phyloP scores from a whole-genome alignment of 2,329 filamentous ascomycete genomes.

The Epichloe sibirici region DNA sequence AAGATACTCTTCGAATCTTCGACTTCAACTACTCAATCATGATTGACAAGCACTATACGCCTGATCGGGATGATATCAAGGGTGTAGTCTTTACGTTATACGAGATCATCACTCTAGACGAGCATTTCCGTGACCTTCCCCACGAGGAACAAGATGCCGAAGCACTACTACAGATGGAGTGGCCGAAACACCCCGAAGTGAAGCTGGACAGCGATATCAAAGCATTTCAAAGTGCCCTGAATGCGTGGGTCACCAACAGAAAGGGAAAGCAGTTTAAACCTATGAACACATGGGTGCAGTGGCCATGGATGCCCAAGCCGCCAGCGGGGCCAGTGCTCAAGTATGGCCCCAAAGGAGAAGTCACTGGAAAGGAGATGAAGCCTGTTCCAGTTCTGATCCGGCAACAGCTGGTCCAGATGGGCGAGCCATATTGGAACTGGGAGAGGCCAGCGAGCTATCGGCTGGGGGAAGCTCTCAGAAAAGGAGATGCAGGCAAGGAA shows the following conservation, averaged over 20 bases:
- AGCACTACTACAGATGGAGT: slow-evolving; percentile 12
- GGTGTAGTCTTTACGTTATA: slow-evolving; percentile 23
- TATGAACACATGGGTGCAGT: slow-evolving; percentile 1
- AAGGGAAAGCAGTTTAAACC: neutral
- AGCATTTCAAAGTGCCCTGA: slow-evolving; percentile 15
- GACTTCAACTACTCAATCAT: slow-evolving; percentile 21
- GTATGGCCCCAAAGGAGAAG: neutral
- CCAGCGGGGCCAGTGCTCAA: no score
- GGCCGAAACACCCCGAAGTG: slow-evolving; percentile 20
- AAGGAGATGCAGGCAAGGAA: no score
- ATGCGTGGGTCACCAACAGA: slow-evolving; percentile 13
- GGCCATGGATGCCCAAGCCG: neutral
- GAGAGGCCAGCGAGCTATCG: slow-evolving; percentile 2
- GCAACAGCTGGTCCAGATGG: neutral
- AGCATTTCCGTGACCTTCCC: slow-evolving; percentile 10
- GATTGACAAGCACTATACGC: slow-evolving; percentile 8
- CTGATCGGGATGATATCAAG: slow-evolving; percentile 17
- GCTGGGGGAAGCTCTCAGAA: neutral
- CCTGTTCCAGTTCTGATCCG: neutral
- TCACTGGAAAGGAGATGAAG: neutral
- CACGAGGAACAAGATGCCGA: slow-evolving; percentile 15
- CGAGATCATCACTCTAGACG: slow-evolving; percentile 23
- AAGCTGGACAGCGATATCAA: slow-evolving; percentile 19
- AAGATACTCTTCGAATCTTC: slow-evolving; percentile 23
- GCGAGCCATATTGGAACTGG: neutral